Evolutionary conservation across 2,329 filamentous ascomycete genomes (phyloP).

Genomic region (Eurotiales sp.): DNA sequence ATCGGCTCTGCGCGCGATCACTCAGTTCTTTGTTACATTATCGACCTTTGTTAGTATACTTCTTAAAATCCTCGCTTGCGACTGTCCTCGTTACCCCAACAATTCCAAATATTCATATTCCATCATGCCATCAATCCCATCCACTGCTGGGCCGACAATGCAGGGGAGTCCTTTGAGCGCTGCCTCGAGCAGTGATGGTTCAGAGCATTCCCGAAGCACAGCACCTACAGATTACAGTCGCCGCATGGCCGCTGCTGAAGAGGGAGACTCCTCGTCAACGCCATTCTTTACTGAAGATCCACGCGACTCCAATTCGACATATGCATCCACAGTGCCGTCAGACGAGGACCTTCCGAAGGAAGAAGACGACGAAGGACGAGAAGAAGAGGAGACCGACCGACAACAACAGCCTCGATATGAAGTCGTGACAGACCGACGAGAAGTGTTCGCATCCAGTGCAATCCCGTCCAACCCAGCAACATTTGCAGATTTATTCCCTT

Average conservation of each 20-base stretch:
- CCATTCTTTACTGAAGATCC: conserved; percentile 23
- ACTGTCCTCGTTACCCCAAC: no score
- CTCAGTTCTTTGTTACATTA: no score
- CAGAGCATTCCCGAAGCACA: conserved; percentile 38
- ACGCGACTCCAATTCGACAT: conserved; percentile 70
- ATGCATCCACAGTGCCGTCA: conserved; percentile 68
- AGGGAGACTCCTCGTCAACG: conserved; percentile 12
- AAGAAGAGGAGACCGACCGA: no score
- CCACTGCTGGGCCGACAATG: conserved; percentile 17
- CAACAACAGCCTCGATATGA: conserved; percentile 52
- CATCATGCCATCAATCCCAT: no score
- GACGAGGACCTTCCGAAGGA: conserved; percentile 53
- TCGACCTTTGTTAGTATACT: no score
- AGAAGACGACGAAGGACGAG: background rate
- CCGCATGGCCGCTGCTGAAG: conserved; percentile 24
- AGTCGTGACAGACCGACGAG: conserved; percentile 47
- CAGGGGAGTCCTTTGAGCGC: conserved; percentile 34
- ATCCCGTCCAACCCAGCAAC: conserved; percentile 75
- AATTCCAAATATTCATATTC: no score
- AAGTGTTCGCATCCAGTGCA: conserved; percentile 61
- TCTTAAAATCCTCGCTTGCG: no score
- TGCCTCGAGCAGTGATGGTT: conserved; percentile 36
- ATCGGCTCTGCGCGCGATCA: no score
- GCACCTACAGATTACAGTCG: conserved; percentile 37
- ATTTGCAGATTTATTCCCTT: conserved; percentile 84